Conservation (phyloP, 345 rosid species). For the Populus deltoides region DNA sequence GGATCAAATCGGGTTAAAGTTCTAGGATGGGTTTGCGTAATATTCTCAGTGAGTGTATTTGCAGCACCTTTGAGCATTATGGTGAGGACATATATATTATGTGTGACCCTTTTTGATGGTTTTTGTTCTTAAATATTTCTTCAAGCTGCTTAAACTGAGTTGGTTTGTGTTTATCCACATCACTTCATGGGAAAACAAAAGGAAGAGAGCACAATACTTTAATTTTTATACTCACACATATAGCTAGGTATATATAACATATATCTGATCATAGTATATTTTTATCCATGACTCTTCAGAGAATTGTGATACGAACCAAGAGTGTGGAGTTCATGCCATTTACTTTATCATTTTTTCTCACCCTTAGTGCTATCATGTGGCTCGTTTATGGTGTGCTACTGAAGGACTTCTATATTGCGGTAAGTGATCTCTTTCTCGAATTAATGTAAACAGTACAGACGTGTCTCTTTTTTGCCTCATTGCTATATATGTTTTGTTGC, state of each 20-base stretch:
- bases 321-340: slow-evolving; percentile 50
- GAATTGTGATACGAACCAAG: slow-evolving; percentile 30
- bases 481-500: too few relatives aligned
- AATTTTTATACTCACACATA: not conserved
- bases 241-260: too few relatives aligned
- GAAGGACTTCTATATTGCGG: slow-evolving; percentile 38
- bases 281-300: not conserved
- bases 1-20: slow-evolving; percentile 39
- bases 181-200: not conserved
- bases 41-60: slow-evolving; percentile 51
- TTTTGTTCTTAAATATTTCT: not conserved
- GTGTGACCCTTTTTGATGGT: not conserved
- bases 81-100: slow-evolving; percentile 24
- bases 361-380: slow-evolving; percentile 35
- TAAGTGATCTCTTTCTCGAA: slow-evolving; percentile 9
- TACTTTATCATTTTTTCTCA: slow-evolving; percentile 30
- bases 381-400: slow-evolving; percentile 30
- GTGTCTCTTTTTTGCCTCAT: too few relatives aligned
- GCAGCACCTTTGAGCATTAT: slow-evolving; percentile 64
- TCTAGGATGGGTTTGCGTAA: slow-evolving; percentile 56
- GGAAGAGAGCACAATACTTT: too few relatives aligned
- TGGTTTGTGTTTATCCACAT: not conserved
- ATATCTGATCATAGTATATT: too few relatives aligned
- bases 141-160: not conserved
- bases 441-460: too few relatives aligned